Evolutionary conservation across 139 green algal genomes (phyloP).

Genomic region (Coelastrella sp.): DNA sequence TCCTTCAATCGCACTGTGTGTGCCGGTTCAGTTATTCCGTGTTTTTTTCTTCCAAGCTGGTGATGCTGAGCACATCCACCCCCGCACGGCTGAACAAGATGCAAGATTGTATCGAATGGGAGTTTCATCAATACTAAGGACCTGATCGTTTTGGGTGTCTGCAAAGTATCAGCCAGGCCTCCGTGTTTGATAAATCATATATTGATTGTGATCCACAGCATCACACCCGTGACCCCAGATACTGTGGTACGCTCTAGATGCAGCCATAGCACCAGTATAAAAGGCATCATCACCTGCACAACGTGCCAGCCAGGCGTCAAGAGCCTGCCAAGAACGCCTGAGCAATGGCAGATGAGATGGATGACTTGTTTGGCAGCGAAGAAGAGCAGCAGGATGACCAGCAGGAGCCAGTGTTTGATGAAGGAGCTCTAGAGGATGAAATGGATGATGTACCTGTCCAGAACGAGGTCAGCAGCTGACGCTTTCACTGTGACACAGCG

Average conservation of each 20-base stretch:
- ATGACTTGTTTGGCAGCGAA: constrained; percentile 64
- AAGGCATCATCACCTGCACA: not conserved
- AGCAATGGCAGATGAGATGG: constrained; percentile 50
- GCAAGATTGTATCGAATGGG: too few species aligned
- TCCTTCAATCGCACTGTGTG: not conserved
- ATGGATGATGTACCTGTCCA: not conserved
- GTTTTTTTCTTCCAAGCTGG: not conserved
- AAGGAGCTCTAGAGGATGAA: constrained; percentile 27
- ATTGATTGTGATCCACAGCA: too few species aligned
- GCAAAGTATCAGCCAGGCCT: too few species aligned
- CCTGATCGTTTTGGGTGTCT: too few species aligned
- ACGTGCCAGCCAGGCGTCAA: not conserved
- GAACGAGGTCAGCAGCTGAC: not conserved
- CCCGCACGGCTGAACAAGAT: too few species aligned
- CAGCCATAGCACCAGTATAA: not conserved
- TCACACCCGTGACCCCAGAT: too few species aligned
- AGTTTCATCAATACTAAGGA: too few species aligned
- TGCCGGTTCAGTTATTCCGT: not conserved
- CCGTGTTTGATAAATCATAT: too few species aligned
- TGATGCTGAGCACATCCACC: too few species aligned
- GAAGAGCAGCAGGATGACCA: constrained; percentile 50
- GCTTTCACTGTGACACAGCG: not conserved
- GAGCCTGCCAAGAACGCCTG: not conserved
- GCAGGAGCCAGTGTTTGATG: not conserved
- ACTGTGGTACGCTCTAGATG: too few species aligned